These are phyloP conservation scores for Sporodiniella umbellata DNA, from an alignment of 371 early-diverging fungal genomes.

Conservation along the genomic window DNA sequence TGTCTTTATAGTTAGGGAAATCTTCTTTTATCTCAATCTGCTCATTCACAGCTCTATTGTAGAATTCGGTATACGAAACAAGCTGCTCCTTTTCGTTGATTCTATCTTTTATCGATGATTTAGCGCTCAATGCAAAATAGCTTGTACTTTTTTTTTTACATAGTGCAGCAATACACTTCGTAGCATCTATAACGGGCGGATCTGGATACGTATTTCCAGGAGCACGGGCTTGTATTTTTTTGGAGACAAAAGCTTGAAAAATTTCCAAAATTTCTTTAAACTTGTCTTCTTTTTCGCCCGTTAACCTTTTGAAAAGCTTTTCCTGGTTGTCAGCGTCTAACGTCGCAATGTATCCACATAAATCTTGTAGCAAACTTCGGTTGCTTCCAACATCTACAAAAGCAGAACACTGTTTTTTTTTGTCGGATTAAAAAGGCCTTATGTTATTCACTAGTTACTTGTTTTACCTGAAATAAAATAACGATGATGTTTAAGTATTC, in stretches of 20 bases:
- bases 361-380: constrained; percentile 18
- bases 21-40: constrained; percentile 81
- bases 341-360: constrained; percentile 25
- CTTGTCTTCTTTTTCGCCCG: not conserved
- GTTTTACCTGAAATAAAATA: constrained; percentile 33
- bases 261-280: constrained; percentile 13
- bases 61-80: constrained; percentile 60
- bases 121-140: too few relatives aligned
- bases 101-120: constrained; percentile 18
- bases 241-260: constrained; percentile 25
- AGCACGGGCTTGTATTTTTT: constrained; percentile 8
- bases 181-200: constrained; percentile 37
- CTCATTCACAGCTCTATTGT: constrained; percentile 74
- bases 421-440: not conserved
- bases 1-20: constrained; percentile 70
- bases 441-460: not conserved
- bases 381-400: constrained; percentile 9
- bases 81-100: constrained; percentile 45
- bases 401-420: constrained; percentile 15
- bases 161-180: constrained; percentile 41
- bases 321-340: constrained; percentile 18
- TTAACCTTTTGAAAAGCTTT: constrained; percentile 16
- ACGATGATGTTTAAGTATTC: constrained; percentile 24
- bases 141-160: constrained; percentile 18
- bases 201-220: constrained; percentile 36